Evolutionary conservation across 2,329 filamentous ascomycete species (phyloP).

Genomic region (Fusarium denticulatum): DNA sequence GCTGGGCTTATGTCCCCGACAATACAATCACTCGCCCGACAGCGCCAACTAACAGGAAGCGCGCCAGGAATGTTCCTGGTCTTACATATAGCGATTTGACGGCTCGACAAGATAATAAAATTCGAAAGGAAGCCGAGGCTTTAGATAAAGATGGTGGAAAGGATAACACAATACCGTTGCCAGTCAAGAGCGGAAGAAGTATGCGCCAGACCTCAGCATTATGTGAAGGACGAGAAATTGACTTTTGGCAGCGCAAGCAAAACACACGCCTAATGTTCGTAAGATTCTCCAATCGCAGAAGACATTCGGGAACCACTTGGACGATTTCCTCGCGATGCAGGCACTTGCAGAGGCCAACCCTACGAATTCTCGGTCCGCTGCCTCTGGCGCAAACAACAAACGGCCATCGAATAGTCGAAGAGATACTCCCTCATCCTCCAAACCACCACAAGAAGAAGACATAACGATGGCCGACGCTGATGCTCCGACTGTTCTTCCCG

Average conservation of each 20-base stretch:
- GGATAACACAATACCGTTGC: conserved; percentile 77
- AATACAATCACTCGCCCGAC: conserved; percentile 68
- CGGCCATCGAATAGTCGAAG: conserved; percentile 42
- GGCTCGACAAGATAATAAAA: conserved; percentile 83
- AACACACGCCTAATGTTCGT: conserved; percentile 75
- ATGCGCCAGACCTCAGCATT: conserved; percentile 23
- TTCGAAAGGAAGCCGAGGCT: conserved; percentile 82
- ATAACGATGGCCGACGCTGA: conserved; percentile 41
- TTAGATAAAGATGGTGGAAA: conserved; percentile 82
- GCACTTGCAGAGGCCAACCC: conserved; percentile 54
- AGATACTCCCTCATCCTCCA: conserved; percentile 39
- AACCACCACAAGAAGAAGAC: conserved; percentile 40
- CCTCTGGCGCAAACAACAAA: conserved; percentile 45
- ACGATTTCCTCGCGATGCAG: conserved; percentile 77
- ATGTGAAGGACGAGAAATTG: not conserved
- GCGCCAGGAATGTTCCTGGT: conserved; percentile 68
- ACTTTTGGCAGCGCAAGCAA: conserved; percentile 54
- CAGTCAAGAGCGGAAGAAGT: conserved; percentile 61
- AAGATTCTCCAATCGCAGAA: conserved; percentile 84
- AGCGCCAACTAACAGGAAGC: conserved; percentile 72
- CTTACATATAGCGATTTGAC: conserved; percentile 72
- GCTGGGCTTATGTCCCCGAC: conserved; percentile 93
- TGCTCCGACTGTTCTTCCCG: conserved; percentile 48
- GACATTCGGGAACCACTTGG: conserved; percentile 84
- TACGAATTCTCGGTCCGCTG: conserved; percentile 46